Evolutionary conservation across 2,329 filamentous ascomycete species (phyloP), one percentile per base, ranked within the genome.

Genomic region (Epichloe elymi): DNA sequence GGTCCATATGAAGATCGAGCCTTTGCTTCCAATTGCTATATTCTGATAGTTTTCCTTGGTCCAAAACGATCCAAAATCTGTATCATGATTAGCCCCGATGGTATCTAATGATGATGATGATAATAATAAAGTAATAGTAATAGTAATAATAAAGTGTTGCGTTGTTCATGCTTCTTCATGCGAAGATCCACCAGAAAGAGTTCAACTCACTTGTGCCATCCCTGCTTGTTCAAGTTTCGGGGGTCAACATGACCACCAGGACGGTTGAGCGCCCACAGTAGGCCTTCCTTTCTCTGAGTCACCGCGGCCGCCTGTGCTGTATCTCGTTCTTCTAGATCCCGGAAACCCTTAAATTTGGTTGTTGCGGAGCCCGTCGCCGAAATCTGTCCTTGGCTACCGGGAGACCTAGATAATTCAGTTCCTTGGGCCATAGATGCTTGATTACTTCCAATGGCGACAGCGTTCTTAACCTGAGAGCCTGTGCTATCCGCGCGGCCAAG

Each of bases 1-100:
- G 93, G 2, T 97, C 93, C 82, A 95, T 97, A 65, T 98, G 94
- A 26, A 97, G 74, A 67, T 98, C 93, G 23, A 98, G 78, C 65
- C 82, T 91, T 65, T 98, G 88, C 69, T 98, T 98, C 93, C 93
- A 98, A 66, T 98, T 97, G 65, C 90, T 95, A 68, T 98, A 98
- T 64, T 98, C 93, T 1, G 91, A 96, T 15, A 98, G 76, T 65
- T 93, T 95, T 23, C 93, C 93, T 67, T 95, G 90, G 64, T 97
- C 94, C 43, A 98, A 75, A 2, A 98, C 93, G 56, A 98, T 94
- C 93, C 93, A 98, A 69, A 97, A 98, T 63, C 89, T 94, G 59
- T 39, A 20, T 5, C n/a, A 10, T 17, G 19, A 26, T 45, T 49
- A 49, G 10, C 40, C 23, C 15, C 10, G 2, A 30, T 45, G n/a